Base-by-base conservation (phyloP, 2,329 filamentous ascomycete genomes). In the Paracoccidioides brasiliensis region DNA sequence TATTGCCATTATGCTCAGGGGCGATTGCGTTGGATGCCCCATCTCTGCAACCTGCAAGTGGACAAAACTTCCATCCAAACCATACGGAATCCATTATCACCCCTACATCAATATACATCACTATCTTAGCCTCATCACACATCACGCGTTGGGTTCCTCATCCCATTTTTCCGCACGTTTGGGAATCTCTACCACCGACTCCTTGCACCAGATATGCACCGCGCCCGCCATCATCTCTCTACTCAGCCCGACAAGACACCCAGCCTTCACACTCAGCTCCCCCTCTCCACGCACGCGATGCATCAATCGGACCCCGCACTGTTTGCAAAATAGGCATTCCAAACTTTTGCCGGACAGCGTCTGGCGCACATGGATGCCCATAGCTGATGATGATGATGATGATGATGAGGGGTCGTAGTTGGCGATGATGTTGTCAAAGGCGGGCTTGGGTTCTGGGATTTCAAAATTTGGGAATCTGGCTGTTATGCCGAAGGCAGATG, bases 401-500 rank as follows among this genome's bases (percentile, higher is more conserved):
- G 43, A 45, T 4, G 43, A 32, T 45, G 43, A 2, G 4, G 28
- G 43, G 43, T 45, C 43, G 43, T 32, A 45, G 43, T 45, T 45
- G 9, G 43, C 3, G 10, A 10, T 45, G 9, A 32, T 32, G 7
- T 22, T 14, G 10, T n/a, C 12, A 30, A 30, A 30, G 3, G 57
- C 44, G 38, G 59, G 53, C 38, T 46, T 7, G 5, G 50, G 59
- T 12, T 50, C 67, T 0, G 82, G 80, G 33, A 86, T 70, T 8
- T 73, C 66, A 58, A 87, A 87, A n/a, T 74, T 74, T 0, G 83
- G 84, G 62, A 86, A 88, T 58, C 86, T 85, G 61, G 84, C 84
- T 40, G 81, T 83, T 37, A 82, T 80, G 33, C 83, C 84, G 68
- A 84, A 86, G 1, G 84, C 82, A 6, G 81, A 83, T 54, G 80